These are phyloP conservation scores for Lachancea lanzarotensis DNA, from an alignment of 805 yeast genomes.

Conservation along the genomic window DNA sequence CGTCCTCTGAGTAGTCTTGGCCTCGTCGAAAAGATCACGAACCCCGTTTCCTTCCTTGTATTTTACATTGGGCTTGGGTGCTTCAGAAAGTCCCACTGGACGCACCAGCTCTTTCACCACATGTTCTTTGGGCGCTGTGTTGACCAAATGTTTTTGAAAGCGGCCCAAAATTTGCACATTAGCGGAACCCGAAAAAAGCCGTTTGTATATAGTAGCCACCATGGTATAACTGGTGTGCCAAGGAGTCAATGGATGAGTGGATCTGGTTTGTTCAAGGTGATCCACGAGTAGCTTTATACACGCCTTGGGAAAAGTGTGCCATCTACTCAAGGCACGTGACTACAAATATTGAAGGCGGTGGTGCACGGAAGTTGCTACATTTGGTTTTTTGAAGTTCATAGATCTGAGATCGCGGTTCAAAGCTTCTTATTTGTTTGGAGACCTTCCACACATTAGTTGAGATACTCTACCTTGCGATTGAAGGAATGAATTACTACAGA, in stretches of 20 bases:
- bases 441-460: too few species aligned
- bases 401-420: too few species aligned
- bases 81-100: slow-evolving; percentile 41
- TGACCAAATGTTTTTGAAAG: slow-evolving; percentile 32
- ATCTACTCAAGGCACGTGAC: too few species aligned
- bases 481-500: too few species aligned
- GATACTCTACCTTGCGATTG: too few species aligned
- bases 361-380: too few species aligned
- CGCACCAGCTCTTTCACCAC: slow-evolving; percentile 32
- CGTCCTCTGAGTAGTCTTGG: slow-evolving; percentile 42
- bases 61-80: slow-evolving; percentile 31
- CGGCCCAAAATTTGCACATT: slow-evolving; percentile 24
- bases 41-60: slow-evolving; percentile 40
- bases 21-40: slow-evolving; percentile 43
- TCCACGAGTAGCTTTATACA: too few species aligned
- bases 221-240: neutral
- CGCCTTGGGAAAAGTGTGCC: too few species aligned
- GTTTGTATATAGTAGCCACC: neutral
- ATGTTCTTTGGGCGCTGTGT: slow-evolving; percentile 34
- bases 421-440: too few species aligned
- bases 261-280: too few species aligned
- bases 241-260: neutral
- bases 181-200: slow-evolving; percentile 9
- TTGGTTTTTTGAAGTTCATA: too few species aligned
- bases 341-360: too few species aligned